These are phyloP conservation scores for Tricholoma saponaceum DNA, from an alignment of 768 basidiomycete genomes.

Conservation along the genomic window DNA sequence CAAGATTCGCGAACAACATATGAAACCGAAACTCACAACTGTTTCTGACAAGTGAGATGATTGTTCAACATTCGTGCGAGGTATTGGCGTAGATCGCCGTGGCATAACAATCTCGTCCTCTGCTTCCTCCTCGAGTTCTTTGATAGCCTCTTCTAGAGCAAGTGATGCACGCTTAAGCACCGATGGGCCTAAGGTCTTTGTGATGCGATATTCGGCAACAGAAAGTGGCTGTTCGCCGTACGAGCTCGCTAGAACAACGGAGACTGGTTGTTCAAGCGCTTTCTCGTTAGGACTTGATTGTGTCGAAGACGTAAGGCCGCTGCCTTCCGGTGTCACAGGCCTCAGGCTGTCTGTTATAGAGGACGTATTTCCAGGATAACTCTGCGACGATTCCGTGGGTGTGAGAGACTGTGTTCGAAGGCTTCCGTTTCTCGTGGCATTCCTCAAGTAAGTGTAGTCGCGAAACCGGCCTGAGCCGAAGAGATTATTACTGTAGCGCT, in stretches of 20 bases:
- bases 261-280: conserved; percentile 38
- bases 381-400: conserved; percentile 37
- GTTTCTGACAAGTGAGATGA: conserved; percentile 19
- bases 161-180: conserved; percentile 62
- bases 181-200: conserved; percentile 47
- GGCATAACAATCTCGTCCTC: conserved; percentile 79
- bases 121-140: conserved; percentile 70
- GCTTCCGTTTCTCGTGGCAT: conserved; percentile 39
- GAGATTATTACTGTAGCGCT: conserved; percentile 83
- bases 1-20: not conserved
- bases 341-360: conserved; percentile 44
- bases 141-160: conserved; percentile 72
- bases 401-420: conserved; percentile 46
- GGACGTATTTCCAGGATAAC: conserved; percentile 30
- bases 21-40: conserved; percentile 23
- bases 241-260: conserved; percentile 33
- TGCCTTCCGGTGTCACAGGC: conserved; percentile 55
- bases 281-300: conserved; percentile 37
- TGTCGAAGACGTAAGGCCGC: conserved; percentile 30
- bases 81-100: conserved; percentile 46
- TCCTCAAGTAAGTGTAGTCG: conserved; percentile 69
- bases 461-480: conserved; percentile 79
- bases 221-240: conserved; percentile 34
- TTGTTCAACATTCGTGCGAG: conserved; percentile 35
- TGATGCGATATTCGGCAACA: conserved; percentile 41